Evolutionary conservation across 371 early-diverging fungal species (phyloP).

Genomic region (Parasitella parasitica): DNA sequence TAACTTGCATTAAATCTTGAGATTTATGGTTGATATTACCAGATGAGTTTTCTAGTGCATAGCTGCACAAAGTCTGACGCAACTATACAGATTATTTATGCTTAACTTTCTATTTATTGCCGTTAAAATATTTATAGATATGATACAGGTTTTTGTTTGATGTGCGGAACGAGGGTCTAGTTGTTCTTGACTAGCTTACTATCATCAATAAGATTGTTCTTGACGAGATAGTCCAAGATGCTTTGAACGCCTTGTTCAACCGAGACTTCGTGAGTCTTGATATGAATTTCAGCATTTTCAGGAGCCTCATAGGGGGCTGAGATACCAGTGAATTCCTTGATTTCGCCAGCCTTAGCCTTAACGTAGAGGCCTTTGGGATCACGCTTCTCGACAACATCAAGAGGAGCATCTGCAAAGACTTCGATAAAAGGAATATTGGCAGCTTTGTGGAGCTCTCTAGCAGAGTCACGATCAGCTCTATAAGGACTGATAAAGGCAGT

Average conservation of each 20-base stretch:
- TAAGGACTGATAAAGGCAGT: conserved; percentile 94
- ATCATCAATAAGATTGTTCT: conserved; percentile 25
- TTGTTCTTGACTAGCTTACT: conserved; percentile 26
- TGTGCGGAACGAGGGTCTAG: too few species aligned
- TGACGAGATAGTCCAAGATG: conserved; percentile 42
- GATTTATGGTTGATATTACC: too few species aligned
- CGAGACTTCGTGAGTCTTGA: conserved; percentile 71
- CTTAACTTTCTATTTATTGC: too few species aligned
- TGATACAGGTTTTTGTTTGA: background rate
- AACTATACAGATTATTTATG: too few species aligned
- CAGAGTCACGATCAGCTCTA: conserved; percentile 77
- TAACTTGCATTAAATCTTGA: too few species aligned
- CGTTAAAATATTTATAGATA: background rate
- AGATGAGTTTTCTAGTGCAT: too few species aligned
- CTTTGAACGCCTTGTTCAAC: conserved; percentile 70
- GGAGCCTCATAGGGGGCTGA: conserved; percentile 93
- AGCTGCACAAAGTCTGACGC: too few species aligned
- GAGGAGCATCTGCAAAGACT: conserved; percentile 84
- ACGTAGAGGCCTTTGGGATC: conserved; percentile 97
- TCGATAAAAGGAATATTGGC: conserved; percentile 82
- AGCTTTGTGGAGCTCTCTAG: conserved; percentile 75
- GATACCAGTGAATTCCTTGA: conserved; percentile 94
- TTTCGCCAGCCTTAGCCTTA: conserved; percentile 90
- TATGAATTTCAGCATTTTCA: conserved; percentile 78
- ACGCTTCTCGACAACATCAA: conserved; percentile 85